A percentile compares a stretch with the other conserved stretches of the same genome.
phyloP scores from a whole-genome alignment of 2,329 filamentous ascomycete genomes.

The Fusarium sp. region DNA sequence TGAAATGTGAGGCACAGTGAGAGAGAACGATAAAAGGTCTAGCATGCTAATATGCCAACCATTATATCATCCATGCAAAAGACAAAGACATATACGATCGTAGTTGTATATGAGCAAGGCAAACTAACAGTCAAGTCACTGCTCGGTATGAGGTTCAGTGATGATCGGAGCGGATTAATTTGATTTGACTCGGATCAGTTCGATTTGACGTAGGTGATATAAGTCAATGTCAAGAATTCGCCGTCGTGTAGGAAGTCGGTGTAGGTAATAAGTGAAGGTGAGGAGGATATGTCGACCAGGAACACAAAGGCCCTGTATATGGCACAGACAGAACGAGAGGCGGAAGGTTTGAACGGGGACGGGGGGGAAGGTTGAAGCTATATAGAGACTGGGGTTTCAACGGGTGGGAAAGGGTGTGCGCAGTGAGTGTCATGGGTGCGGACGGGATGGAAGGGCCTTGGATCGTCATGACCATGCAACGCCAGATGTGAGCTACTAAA shows the following conservation, averaged over 20 bases:
- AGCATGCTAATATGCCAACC: not conserved
- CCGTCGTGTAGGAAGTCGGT: conserved; percentile 24
- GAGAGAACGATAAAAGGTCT: not conserved
- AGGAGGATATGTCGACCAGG: conserved; percentile 43
- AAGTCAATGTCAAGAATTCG: conserved; percentile 17
- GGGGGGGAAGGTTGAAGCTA: conserved; percentile 49
- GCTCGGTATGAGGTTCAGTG: conserved; percentile 25
- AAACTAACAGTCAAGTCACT: conserved; percentile 41
- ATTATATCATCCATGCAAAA: conserved; percentile 16
- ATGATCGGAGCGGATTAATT: conserved; percentile 14
- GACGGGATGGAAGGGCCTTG: conserved; percentile 24
- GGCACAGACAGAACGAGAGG: conserved; percentile 41
- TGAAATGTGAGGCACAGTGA: conserved; percentile 5
- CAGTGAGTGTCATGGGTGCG: conserved; percentile 16
- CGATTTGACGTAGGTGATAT: conserved; percentile 10
- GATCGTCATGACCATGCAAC: conserved; percentile 40
- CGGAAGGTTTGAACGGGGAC: conserved; percentile 22
- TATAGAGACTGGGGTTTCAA: conserved; percentile 49
- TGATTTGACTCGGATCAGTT: conserved; percentile 20
- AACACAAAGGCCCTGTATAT: conserved; percentile 46
- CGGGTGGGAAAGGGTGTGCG: conserved; percentile 35
- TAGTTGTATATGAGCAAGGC: conserved; percentile 3
- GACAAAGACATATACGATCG: not conserved
- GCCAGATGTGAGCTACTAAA: conserved; percentile 29
- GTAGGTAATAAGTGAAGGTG: conserved; percentile 5